Percentiles rank a stretch among this genome's conserved stretches.
phyloP scores from a whole-genome alignment of 202 grass and related monocot genomes.

The Elaeis oleifera region DNA sequence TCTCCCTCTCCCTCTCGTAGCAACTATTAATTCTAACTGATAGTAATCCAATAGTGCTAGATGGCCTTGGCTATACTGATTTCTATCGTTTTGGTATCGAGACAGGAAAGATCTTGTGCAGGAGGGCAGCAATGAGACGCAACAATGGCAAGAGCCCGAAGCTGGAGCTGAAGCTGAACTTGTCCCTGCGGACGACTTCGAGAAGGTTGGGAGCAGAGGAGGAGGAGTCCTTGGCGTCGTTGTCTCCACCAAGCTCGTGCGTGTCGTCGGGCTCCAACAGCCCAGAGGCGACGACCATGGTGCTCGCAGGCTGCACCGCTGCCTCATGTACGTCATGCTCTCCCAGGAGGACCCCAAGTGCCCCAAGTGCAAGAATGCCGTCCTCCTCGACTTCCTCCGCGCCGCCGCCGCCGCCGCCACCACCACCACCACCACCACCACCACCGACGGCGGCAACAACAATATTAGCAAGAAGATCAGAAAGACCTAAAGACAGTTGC shows the following conservation, averaged over 20 bases:
- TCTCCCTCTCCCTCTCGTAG: too few relatives aligned
- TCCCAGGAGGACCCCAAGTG: constrained; percentile 76
- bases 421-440: not conserved
- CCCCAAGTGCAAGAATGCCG: constrained; percentile 85
- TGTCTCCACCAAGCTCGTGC: constrained; percentile 67
- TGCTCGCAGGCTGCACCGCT: constrained; percentile 86
- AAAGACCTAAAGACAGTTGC: constrained; percentile 22
- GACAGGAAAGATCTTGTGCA: too few relatives aligned
- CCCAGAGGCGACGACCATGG: constrained; percentile 50
- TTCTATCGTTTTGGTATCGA: too few relatives aligned
- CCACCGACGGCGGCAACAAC: constrained; percentile 7
- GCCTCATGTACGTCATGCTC: constrained; percentile 99
- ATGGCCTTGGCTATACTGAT: too few relatives aligned
- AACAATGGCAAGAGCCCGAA: constrained; percentile 33
- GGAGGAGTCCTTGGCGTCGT: constrained; percentile 17
- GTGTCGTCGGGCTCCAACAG: constrained; percentile 43
- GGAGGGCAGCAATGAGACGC: constrained; percentile 36
- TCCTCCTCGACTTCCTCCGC: constrained; percentile 68
- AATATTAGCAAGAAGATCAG: constrained; percentile 47
- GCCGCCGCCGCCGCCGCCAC: not conserved
- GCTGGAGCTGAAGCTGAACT: constrained; percentile 78
- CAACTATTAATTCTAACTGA: too few relatives aligned
- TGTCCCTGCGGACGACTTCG: constrained; percentile 40
- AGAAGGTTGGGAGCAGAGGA: constrained; percentile 28
- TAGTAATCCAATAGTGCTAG: too few relatives aligned